A percentile compares a stretch with the other conserved stretches of the same genome.
These are phyloP conservation scores for Irpex rosettiformis DNA, from an alignment of 1,284 basidiomycete genomes.

Conservation along the genomic window DNA sequence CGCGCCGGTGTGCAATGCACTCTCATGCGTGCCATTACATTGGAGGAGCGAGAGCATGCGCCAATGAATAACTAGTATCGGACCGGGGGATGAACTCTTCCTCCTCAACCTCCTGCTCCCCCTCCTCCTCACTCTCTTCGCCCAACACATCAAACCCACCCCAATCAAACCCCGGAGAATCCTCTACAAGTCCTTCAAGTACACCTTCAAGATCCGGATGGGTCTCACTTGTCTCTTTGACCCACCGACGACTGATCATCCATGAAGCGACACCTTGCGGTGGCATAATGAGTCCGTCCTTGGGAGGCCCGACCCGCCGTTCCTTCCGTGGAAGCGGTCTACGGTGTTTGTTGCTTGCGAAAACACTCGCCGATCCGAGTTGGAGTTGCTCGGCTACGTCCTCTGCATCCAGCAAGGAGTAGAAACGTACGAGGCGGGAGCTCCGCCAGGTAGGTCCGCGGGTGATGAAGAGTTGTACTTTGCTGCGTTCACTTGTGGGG, in stretches of 20 bases:
- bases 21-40: conserved; percentile 6
- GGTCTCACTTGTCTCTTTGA: conserved; percentile 34
- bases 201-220: conserved; percentile 44
- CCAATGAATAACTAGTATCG: conserved; percentile 25
- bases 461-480: conserved; percentile 38
- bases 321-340: conserved; percentile 53
- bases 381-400: conserved; percentile 38
- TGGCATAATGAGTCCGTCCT: conserved; percentile 57
- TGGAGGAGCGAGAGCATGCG: conserved; percentile 21
- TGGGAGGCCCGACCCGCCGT: conserved; percentile 49
- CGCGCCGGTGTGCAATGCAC: not conserved
- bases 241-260: conserved; percentile 73
- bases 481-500: conserved; percentile 21
- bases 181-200: conserved; percentile 41
- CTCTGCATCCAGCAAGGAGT: conserved; percentile 53
- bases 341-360: conserved; percentile 40
- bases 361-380: not conserved
- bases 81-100: conserved; percentile 20
- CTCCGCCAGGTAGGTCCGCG: conserved; percentile 65
- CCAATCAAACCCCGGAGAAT: conserved; percentile 48
- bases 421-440: conserved; percentile 52
- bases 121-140: conserved; percentile 50
- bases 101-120: conserved; percentile 11
- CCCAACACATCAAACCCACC: conserved; percentile 45
- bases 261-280: conserved; percentile 61